Conservation (phyloP, 257 asterid species). For the Salvia miltiorrhiza region DNA sequence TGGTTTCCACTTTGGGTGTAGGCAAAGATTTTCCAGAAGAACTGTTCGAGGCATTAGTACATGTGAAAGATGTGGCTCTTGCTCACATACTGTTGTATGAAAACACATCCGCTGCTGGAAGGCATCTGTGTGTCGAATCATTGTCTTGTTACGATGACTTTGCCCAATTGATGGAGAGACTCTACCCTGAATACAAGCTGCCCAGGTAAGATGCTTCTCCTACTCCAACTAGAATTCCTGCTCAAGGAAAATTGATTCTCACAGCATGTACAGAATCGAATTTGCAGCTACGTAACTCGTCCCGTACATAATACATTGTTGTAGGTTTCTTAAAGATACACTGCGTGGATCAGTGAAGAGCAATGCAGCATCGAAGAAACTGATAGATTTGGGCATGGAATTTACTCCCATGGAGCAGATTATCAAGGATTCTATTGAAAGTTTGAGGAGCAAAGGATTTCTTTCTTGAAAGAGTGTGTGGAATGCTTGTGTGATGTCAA, state of each 20-base stretch:
- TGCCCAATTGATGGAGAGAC: slow-evolving; percentile 67
- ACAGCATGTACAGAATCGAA: neutral
- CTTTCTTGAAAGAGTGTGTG: slow-evolving; percentile 31
- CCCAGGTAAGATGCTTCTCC: slow-evolving; percentile 54
- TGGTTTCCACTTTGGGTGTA: slow-evolving; percentile 5
- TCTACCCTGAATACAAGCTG: slow-evolving; percentile 65
- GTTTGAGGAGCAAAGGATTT: slow-evolving; percentile 68
- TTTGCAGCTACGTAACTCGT: neutral
- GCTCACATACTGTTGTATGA: slow-evolving; percentile 81
- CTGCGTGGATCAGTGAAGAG: slow-evolving; percentile 58
- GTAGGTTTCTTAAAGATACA: slow-evolving; percentile 65
- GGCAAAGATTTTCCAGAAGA: slow-evolving; percentile 30
- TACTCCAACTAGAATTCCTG: neutral
- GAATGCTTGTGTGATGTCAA: neutral
- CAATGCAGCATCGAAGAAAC: slow-evolving; percentile 59
- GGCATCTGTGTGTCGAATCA: slow-evolving; percentile 81
- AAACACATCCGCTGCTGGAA: slow-evolving; percentile 61
- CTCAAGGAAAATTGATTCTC: neutral
- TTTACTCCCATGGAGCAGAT: slow-evolving; percentile 74
- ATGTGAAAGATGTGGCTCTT: slow-evolving; percentile 79
- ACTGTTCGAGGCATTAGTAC: slow-evolving; percentile 63
- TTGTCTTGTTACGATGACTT: slow-evolving; percentile 66
- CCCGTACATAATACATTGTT: neutral
- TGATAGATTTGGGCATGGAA: slow-evolving; percentile 65
- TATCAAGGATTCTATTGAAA: slow-evolving; percentile 68